phyloP scores from a whole-genome alignment of 2,329 filamentous ascomycete species.

The Blastomyces emzantsi region DNA sequence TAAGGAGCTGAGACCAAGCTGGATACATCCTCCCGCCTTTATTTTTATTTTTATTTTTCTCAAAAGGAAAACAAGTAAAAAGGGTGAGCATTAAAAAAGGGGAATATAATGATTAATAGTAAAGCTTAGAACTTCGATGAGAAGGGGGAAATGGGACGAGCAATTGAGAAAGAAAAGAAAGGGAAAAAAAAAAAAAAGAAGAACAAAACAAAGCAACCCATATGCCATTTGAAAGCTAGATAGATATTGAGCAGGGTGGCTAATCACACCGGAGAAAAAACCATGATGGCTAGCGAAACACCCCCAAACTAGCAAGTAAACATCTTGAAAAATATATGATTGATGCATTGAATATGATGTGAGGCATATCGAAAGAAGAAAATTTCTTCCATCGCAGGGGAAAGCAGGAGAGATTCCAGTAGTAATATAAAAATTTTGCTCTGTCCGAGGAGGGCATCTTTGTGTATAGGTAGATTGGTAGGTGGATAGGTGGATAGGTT shows the following conservation, averaged over 20 bases:
- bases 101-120: neutral
- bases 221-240: no score
- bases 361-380: neutral
- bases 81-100: neutral
- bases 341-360: neutral
- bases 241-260: no score
- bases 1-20: neutral
- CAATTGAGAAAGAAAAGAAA: neutral
- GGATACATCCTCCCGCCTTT: neutral
- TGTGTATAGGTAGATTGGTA: no score
- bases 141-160: neutral
- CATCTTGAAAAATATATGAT: no score
- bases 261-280: no score
- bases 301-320: no score
- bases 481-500: neutral
- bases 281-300: no score
- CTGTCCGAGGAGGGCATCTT: neutral
- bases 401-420: neutral
- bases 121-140: neutral
- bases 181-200: neutral
- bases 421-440: no score
- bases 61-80: neutral
- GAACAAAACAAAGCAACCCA: neutral
- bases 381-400: neutral
- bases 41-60: no score